Evolutionary conservation across 208 protist genomes (phyloP), one percentile per base, ranked within the genome.

Genomic region (Baffinella frigidus): DNA sequence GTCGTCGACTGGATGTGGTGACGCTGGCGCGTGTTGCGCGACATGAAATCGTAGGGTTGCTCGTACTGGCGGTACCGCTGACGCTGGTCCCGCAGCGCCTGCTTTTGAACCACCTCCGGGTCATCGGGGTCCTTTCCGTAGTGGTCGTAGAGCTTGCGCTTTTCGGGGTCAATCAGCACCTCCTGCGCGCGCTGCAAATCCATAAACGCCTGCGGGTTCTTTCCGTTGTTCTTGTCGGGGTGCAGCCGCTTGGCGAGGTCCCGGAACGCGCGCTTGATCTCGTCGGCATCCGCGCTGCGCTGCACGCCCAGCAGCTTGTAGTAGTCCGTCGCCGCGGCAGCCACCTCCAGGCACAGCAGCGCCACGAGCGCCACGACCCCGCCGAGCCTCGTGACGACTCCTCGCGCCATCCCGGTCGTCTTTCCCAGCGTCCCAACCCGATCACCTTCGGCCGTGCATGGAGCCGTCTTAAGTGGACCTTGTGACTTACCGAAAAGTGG

Each of bases 251-350:
- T n/a, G 62, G 87, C 87, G 24, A 92, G 64, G 36, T 74, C 38
- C 33, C 36, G 36, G 68, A 80, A 92, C 64, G 87, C 87, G 11
- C 64, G 35, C 30, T 72, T 67, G 11, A 92, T 77, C 9, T 45
- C 45, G 27, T 33, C 48, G 4, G 50, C 45, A 38, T 43, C 45
- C 64, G 87, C 87, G 14, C 35, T 38, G 20, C 45, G 33, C 43
- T 30, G n/a, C 39, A 92, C 87, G 11, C 87, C 87, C 30, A 92
- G 87, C 39, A 92, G 50, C 87, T 41, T 72, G 61, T 92, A 92
- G 56, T 92, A 92, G 87, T 92, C 50, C 39, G 39, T 50, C 20
- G 71, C 71, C 41, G 71, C 71, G n/a, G 20, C 24, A 64, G 56
- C 24, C 20, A 64, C 24, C 20, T 20, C 20, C 20, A 64, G 56